Base-by-base conservation (phyloP, 306 rosid species). In the Lablab purpureus region DNA sequence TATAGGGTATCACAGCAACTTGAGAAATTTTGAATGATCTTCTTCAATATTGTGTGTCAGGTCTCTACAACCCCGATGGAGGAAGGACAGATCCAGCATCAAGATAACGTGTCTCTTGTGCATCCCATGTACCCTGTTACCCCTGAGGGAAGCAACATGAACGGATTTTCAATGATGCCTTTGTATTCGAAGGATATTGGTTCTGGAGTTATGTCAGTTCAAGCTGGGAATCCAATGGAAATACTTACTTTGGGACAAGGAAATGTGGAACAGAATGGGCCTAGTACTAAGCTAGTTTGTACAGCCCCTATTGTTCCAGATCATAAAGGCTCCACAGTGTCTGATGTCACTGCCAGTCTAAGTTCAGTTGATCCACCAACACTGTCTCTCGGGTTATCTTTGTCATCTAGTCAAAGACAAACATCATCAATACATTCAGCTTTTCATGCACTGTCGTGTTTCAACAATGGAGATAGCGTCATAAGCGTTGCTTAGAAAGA, bases 301-400 rank as follows among this genome's bases (percentile, higher is more conserved):
- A 82, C 87, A 4, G 45, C 78, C 32, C 74, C 89, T 9, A 52
- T 70, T 63, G 83, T 64, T 67, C 69, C 82, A 23, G 80, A 76
- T 74, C 77, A 85, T 27, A 82, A 37, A 41, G 72, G 86, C 13
- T 43, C 83, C 3, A 25, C 79, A 4, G 81, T 62, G 40, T 40
- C 86, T 2, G 81, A 85, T 63, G 65, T 72, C 47, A 81, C 75
- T 82, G 36, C 71, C 73, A 78, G 85, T 63, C 79, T 66, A 46
- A 84, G 80, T 49, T 51, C 89, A 4, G 17, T 62, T 15, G 95
- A 88, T 46, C 67, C 90, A 0, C 85, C 88, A 15, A 27, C 77
- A 32, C 86, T 92, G 47, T 82, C 92, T 30, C 93, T 92, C 7
- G 87, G 88, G 54, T 88, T 93, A 59, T 88, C 96, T 45, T 77